Conservation (phyloP, 2,329 filamentous ascomycete species). For the Cladosporium colombiae region DNA sequence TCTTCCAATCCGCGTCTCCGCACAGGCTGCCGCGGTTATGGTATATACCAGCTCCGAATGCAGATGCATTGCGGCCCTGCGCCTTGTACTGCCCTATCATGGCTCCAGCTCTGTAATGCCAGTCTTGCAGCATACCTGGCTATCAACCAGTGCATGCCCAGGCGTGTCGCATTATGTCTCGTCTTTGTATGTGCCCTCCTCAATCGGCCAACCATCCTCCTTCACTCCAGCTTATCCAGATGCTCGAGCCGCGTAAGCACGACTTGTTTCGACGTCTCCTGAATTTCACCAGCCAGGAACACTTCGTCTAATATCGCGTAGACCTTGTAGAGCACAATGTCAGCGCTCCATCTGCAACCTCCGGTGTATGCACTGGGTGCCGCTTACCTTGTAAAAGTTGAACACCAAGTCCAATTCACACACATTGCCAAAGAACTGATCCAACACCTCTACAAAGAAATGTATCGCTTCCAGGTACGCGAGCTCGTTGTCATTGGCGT, state of each 20-base stretch:
- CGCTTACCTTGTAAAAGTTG: slow-evolving; percentile 67
- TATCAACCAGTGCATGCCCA: neutral
- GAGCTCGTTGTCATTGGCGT: slow-evolving; percentile 98
- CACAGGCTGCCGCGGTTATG: neutral
- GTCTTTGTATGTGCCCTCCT: neutral
- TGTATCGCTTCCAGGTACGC: slow-evolving; percentile 97
- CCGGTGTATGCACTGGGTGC: neutral
- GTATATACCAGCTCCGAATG: neutral
- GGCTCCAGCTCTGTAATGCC: neutral
- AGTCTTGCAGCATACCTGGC: neutral
- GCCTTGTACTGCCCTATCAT: neutral
- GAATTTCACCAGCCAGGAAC: slow-evolving; percentile 94
- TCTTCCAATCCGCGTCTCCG: neutral
- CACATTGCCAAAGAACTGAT: slow-evolving; percentile 98
- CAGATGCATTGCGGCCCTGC: neutral
- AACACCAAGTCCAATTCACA: slow-evolving; percentile 91
- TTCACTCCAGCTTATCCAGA: slow-evolving; percentile 87
- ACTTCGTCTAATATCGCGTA: slow-evolving; percentile 99
- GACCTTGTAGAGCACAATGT: slow-evolving; percentile 55
- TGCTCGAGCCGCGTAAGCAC: slow-evolving; percentile 92
- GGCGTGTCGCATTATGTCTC: neutral
- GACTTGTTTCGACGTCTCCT: slow-evolving; percentile 98
- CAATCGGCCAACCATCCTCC: neutral
- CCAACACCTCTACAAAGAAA: slow-evolving; percentile 98
- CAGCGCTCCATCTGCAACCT: slow-evolving; percentile 12